phyloP scores from a whole-genome alignment of 1,139 yeast genomes.

The Debaryomyces psychrophilus region DNA sequence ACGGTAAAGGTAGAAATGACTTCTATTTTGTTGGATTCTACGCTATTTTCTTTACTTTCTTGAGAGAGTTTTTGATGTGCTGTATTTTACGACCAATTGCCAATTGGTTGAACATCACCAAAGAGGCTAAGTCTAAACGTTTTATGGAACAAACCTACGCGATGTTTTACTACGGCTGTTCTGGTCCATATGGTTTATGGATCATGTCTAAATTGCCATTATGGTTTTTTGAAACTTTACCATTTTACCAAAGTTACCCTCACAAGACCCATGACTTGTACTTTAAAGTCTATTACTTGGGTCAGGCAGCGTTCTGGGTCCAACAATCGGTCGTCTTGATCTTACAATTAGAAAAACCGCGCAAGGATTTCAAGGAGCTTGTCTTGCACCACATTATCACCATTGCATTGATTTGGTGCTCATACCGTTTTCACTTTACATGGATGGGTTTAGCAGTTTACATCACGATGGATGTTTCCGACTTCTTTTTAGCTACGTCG shows the following conservation, averaged over 20 bases:
- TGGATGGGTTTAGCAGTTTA: conserved; percentile 93
- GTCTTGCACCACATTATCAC: conserved; percentile 94
- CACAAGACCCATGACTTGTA: conserved; percentile 72
- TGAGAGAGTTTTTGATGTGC: conserved; percentile 91
- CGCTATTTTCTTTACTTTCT: conserved; percentile 85
- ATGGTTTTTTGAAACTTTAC: conserved; percentile 86
- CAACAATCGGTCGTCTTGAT: conserved; percentile 86
- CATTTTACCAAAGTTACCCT: conserved; percentile 81
- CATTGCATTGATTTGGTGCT: conserved; percentile 80
- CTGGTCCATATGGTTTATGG: conserved; percentile 87
- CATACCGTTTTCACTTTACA: conserved; percentile 95
- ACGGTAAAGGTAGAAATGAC: conserved; percentile 88
- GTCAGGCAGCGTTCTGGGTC: conserved; percentile 97
- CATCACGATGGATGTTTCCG: conserved; percentile 95
- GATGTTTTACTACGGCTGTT: conserved; percentile 73
- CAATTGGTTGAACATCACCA: conserved; percentile 50
- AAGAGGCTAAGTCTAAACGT: conserved; percentile 66
- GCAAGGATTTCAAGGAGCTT: conserved; percentile 89
- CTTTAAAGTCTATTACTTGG: conserved; percentile 80
- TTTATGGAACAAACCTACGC: conserved; percentile 94
- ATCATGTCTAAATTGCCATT: conserved; percentile 83
- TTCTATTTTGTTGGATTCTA: conserved; percentile 77
- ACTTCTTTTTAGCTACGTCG: conserved; percentile 81
- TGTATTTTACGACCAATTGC: conserved; percentile 77
- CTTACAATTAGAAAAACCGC: conserved; percentile 88